Base-by-base conservation (phyloP, 805 yeast species). In the Yueomyces sinensis region DNA sequence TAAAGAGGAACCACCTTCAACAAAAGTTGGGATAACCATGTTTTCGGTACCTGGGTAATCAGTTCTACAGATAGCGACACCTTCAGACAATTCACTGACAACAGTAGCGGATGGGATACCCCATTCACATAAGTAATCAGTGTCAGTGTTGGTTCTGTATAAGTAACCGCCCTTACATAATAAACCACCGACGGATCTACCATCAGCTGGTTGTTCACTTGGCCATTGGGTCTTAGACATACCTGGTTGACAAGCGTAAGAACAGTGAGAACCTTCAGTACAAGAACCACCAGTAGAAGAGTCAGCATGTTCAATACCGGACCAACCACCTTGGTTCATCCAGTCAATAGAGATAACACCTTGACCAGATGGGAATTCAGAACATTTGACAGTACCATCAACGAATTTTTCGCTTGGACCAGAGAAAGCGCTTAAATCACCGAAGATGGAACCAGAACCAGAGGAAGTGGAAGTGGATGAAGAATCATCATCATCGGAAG, bases 181-280 rank as follows among this genome's bases (percentile, higher is more conserved):
- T 52, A 89, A 74, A 59, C 98, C 98, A 63, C 98, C 98, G 46
- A 89, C 76, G 32, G 96, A 82, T 44, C 81, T 82, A 67, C 98
- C 98, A 59, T 67, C 73, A 38, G 83, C 43, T 41, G 97, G 97
- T 68, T 89, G 98, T 34, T 56, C 48, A 35, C 78, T 63, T 46
- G 98, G 98, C 94, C 94, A 89, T 69, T 89, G 98, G 36, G 96
- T 84, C 76, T 89, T 89, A 56, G 96, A 84, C 95, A 84, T 84
- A 74, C 97, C 98, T 32, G 95, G 76, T 70, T 87, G 94, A 70
- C 98, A 89, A 41, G 96, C 94, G 65, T 89, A 89, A 41, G 97
- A 89, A 66, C 98, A 89, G 77, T 82, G 83, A 50, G 77, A 74
- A 41, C 96, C 97, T 50, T 87, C 95, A 43, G 65, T 58, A 70